Conservation (phyloP, 352 stramenopile genomes). For the Pythium monospermum region DNA sequence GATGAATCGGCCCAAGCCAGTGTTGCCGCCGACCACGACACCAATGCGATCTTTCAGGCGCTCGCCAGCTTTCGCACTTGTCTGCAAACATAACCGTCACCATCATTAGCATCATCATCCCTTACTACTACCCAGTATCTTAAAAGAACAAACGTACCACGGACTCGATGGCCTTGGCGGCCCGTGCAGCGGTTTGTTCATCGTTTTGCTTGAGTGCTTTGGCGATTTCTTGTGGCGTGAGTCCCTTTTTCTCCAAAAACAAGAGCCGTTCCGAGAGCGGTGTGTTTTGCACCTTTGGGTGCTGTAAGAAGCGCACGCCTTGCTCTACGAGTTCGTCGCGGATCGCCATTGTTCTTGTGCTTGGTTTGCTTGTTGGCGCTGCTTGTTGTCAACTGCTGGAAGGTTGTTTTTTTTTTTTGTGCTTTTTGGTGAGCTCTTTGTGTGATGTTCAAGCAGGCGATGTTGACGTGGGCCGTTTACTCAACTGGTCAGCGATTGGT, state of each 20-base stretch:
- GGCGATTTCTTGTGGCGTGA: constrained; percentile 65
- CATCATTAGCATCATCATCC: too few species aligned
- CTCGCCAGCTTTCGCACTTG: constrained; percentile 45
- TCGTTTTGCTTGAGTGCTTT: constrained; percentile 61
- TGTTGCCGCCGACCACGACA: constrained; percentile 58
- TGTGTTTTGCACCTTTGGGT: constrained; percentile 72
- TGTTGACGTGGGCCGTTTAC: neutral
- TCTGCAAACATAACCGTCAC: constrained; percentile 25
- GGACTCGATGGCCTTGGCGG: constrained; percentile 51
- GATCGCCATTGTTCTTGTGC: constrained; percentile 28
- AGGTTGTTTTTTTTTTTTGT: too few species aligned
- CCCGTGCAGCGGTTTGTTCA: constrained; percentile 43
- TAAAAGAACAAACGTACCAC: constrained; percentile 35
- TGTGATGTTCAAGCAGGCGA: neutral
- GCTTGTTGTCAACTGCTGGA: neutral
- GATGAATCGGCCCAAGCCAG: constrained; percentile 55
- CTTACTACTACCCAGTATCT: too few species aligned
- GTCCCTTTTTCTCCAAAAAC: constrained; percentile 76
- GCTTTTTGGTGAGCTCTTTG: too few species aligned
- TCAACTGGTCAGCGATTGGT: neutral
- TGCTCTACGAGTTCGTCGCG: constrained; percentile 61
- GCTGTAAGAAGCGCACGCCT: constrained; percentile 73
- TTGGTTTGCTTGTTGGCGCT: neutral
- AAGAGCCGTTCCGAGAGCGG: constrained; percentile 61
- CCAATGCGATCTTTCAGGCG: constrained; percentile 49